Percentiles rank a stretch among this genome's conserved stretches.
These are phyloP conservation scores for Chlorophyllum brunneum DNA, from an alignment of 768 basidiomycete genomes.

Conservation along the genomic window DNA sequence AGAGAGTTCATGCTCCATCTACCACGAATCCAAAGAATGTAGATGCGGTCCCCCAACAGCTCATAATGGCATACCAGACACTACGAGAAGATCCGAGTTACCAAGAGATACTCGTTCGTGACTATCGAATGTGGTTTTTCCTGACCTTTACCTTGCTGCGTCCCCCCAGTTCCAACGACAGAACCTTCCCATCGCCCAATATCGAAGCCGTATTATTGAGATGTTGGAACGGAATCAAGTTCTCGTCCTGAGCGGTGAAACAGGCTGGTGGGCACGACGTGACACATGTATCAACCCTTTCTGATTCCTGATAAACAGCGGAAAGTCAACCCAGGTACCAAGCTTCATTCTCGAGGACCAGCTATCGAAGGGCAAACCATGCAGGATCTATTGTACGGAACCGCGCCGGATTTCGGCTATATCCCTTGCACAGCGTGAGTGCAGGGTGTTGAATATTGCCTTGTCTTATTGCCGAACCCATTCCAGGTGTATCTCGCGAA, in stretches of 20 bases:
- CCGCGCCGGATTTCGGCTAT: conserved; percentile 95
- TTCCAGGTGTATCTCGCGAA: conserved; percentile 74
- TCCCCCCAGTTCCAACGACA: conserved; percentile 62
- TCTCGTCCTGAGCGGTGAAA: conserved; percentile 70
- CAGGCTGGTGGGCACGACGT: conserved; percentile 29
- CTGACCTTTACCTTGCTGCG: conserved; percentile 2
- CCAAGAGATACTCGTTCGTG: conserved; percentile 83
- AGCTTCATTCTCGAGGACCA: conserved; percentile 91
- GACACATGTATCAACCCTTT: background rate
- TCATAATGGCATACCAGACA: conserved; percentile 39
- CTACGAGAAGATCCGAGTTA: conserved; percentile 64
- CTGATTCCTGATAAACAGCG: conserved; percentile 42
- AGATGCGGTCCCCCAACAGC: conserved; percentile 9
- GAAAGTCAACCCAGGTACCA: conserved; percentile 96
- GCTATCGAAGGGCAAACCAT: conserved; percentile 71
- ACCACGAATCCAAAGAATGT: background rate
- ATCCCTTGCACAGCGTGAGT: conserved; percentile 81
- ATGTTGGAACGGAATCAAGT: conserved; percentile 74
- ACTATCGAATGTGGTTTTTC: background rate
- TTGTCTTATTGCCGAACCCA: background rate
- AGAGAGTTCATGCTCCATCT: background rate
- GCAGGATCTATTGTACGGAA: conserved; percentile 94
- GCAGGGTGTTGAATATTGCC: background rate
- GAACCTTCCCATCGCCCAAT: conserved; percentile 79
- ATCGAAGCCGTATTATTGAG: conserved; percentile 68